A percentile compares a stretch with the other conserved stretches of the same genome.
Evolutionary conservation across 1,284 basidiomycete species (phyloP).

Genomic region (Pholiota adiposa): DNA sequence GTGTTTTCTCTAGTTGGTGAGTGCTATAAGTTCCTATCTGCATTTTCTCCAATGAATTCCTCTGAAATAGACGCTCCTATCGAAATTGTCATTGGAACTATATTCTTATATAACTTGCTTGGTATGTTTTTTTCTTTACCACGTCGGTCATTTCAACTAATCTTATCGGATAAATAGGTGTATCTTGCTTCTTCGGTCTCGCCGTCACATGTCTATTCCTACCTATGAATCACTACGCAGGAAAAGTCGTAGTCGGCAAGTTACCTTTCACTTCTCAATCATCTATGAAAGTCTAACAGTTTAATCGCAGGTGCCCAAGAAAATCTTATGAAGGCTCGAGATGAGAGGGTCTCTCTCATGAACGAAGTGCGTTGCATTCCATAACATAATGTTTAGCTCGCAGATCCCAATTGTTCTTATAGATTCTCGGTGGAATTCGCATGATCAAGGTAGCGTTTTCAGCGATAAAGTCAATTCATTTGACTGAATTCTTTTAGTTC

Average conservation of each 20-base stretch:
- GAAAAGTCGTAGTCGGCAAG: conserved; percentile 80
- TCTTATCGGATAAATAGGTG: conserved; percentile 41
- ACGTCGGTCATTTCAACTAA: not conserved
- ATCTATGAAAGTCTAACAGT: not conserved
- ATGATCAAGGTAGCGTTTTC: conserved; percentile 77
- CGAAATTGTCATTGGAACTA: conserved; percentile 80
- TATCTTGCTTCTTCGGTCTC: conserved; percentile 82
- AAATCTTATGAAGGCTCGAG: conserved; percentile 89
- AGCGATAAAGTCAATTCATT: not conserved
- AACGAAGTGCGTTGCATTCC: conserved; percentile 67
- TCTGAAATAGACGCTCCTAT: conserved; percentile 77
- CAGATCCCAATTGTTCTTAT: not conserved
- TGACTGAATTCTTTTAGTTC: conserved; percentile 51
- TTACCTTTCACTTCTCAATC: conserved; percentile 2
- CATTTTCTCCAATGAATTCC: conserved; percentile 10
- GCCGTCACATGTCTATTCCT: conserved; percentile 84
- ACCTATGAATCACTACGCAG: conserved; percentile 87
- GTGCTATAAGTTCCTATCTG: conserved; percentile 24
- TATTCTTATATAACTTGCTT: conserved; percentile 83
- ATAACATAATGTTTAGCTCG: not conserved
- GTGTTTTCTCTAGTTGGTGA: conserved; percentile 43
- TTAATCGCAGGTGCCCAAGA: conserved; percentile 60
- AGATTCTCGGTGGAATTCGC: conserved; percentile 87
- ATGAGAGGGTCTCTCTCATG: conserved; percentile 90
- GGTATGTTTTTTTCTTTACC: conserved; percentile 42